phyloP scores from a whole-genome alignment of 1,284 basidiomycete genomes.

The Cryptococcus sp. region DNA sequence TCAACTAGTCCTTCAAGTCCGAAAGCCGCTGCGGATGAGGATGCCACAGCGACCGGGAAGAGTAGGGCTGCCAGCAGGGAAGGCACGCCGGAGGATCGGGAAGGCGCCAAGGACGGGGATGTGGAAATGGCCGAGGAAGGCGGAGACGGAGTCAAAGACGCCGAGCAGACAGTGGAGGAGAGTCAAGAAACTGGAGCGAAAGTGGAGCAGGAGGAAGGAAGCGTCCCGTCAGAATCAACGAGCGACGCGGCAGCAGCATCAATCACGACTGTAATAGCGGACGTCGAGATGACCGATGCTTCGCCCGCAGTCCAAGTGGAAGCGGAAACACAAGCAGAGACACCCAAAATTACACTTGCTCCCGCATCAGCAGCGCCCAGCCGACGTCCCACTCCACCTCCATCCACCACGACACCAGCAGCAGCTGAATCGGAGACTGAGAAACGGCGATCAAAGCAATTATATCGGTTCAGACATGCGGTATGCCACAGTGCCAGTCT shows the following conservation, averaged over 20 bases:
- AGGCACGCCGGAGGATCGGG: conserved; percentile 15
- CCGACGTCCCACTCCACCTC: conserved; percentile 13
- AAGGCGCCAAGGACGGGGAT: conserved; percentile 4
- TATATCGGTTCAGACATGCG: conserved; percentile 29
- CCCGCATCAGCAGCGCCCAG: conserved; percentile 15
- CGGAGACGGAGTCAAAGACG: conserved; percentile 1
- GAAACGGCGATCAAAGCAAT: conserved; percentile 28
- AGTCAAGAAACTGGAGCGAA: background rate
- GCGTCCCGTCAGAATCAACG: conserved; percentile 5
- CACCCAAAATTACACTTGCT: conserved; percentile 5
- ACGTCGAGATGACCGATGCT: conserved; percentile 59
- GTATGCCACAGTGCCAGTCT: conserved; percentile 30
- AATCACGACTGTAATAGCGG: conserved; percentile 57
- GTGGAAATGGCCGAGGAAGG: conserved; percentile 12
- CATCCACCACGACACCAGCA: conserved; percentile 7
- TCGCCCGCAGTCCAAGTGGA: background rate
- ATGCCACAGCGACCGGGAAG: conserved; percentile 9
- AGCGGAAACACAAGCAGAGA: background rate
- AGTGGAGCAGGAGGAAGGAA: conserved; percentile 3
- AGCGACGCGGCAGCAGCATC: background rate
- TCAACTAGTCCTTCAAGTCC: conserved; percentile 15
- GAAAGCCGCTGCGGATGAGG: conserved; percentile 11
- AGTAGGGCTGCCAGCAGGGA: conserved; percentile 21
- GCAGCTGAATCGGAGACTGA: conserved; percentile 16
- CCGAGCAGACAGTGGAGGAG: background rate